Percentiles rank a stretch among this genome's conserved stretches.
Conservation (phyloP, 768 basidiomycete genomes). For the Boletus vermiculosoides region DNA sequence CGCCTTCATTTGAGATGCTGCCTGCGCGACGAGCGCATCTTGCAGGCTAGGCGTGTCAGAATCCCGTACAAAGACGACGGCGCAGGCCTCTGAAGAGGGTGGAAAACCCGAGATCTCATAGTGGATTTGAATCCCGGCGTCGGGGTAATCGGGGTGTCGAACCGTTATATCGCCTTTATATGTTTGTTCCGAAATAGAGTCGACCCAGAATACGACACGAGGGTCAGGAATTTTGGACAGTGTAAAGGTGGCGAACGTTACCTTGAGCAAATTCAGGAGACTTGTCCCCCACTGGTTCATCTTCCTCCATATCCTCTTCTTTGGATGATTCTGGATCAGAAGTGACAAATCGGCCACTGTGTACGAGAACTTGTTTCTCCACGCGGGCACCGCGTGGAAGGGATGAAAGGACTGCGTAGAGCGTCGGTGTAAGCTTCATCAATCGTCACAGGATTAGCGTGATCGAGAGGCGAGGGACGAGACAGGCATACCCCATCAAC, state of each 20-base stretch:
- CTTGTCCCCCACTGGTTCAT: constrained; percentile 34
- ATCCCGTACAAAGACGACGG: constrained; percentile 45
- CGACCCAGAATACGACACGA: background rate
- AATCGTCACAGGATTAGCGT: background rate
- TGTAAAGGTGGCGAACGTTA: constrained; percentile 14
- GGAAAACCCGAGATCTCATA: constrained; percentile 53
- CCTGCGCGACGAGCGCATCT: constrained; percentile 12
- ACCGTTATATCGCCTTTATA: constrained; percentile 15
- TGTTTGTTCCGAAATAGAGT: background rate
- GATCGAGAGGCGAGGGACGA: background rate
- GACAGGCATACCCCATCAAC: constrained; percentile 18
- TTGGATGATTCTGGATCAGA: constrained; percentile 24
- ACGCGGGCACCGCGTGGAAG: constrained; percentile 71
- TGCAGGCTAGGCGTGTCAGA: background rate
- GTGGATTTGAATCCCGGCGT: constrained; percentile 24
- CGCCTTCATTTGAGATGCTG: constrained; percentile 13
- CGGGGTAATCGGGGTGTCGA: constrained; percentile 5
- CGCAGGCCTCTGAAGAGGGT: constrained; percentile 39
- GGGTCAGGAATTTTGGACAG: background rate
- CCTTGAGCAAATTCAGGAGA: constrained; percentile 44
- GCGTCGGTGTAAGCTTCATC: constrained; percentile 35
- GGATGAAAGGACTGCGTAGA: constrained; percentile 61
- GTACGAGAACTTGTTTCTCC: constrained; percentile 74
- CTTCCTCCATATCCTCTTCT: constrained; percentile 39
- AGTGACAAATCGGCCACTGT: constrained; percentile 59